Conservation (phyloP, 2,329 filamentous ascomycete species). For the Raffaelea ambrosiae region DNA sequence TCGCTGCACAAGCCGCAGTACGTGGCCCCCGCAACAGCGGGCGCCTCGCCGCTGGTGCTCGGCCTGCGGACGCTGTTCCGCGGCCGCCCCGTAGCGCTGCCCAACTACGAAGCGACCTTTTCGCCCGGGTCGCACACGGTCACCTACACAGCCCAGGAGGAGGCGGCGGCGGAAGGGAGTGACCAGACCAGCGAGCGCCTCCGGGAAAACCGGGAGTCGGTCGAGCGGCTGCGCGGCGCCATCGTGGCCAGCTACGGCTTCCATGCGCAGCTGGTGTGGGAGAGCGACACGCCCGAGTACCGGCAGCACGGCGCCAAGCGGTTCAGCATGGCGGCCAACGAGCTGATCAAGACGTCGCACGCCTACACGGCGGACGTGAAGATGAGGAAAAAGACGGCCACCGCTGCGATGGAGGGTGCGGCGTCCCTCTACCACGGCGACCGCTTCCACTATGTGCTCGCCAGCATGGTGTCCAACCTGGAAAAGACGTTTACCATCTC, state of each 20-base stretch:
- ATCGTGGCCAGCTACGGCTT: slow-evolving; percentile 88
- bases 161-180: neutral
- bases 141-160: slow-evolving; percentile 21
- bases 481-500: slow-evolving; percentile 79
- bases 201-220: slow-evolving; percentile 16
- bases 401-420: slow-evolving; percentile 7
- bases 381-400: neutral
- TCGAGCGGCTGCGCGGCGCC: slow-evolving; percentile 50
- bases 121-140: slow-evolving; percentile 46
- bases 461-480: slow-evolving; percentile 69
- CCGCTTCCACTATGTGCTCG: slow-evolving; percentile 67
- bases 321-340: slow-evolving; percentile 76
- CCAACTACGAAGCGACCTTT: slow-evolving; percentile 55
- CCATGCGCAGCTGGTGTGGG: slow-evolving; percentile 80
- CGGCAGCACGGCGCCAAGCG: slow-evolving; percentile 67
- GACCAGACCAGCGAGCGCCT: neutral
- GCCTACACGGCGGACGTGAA: slow-evolving; percentile 36
- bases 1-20: slow-evolving; percentile 53
- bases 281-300: slow-evolving; percentile 79
- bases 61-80: slow-evolving; percentile 49
- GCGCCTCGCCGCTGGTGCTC: slow-evolving; percentile 38
- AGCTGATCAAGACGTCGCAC: slow-evolving; percentile 54
- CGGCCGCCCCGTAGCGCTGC: slow-evolving; percentile 47
- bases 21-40: slow-evolving; percentile 14
- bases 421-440: neutral